Conservation (phyloP, 495 filamentous ascomycete genomes). For the Filosporella fistucella region DNA sequence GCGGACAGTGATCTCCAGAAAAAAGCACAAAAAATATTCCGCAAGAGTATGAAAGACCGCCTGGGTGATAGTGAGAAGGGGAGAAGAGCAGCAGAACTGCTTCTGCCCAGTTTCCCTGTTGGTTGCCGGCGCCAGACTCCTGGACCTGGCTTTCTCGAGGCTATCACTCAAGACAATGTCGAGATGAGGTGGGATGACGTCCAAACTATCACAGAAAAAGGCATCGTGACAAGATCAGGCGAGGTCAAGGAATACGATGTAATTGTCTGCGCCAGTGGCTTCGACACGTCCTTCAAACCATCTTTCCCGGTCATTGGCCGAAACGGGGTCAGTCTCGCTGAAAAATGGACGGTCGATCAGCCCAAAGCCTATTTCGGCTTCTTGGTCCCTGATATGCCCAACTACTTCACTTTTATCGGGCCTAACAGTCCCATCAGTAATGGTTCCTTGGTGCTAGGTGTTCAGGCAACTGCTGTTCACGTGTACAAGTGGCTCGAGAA, state of each 20-base stretch:
- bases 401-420: constrained; percentile 41
- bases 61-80: background rate
- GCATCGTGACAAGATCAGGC: background rate
- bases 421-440: background rate
- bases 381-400: constrained; percentile 57
- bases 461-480: background rate
- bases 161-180: constrained; percentile 57
- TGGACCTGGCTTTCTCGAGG: constrained; percentile 65
- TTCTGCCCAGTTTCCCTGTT: constrained; percentile 48
- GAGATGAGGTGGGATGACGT: constrained; percentile 45
- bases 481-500: background rate
- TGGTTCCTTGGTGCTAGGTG: background rate
- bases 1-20: background rate
- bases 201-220: background rate
- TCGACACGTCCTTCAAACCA: constrained; percentile 50
- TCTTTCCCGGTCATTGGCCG: constrained; percentile 51
- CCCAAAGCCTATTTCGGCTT: constrained; percentile 60
- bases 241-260: background rate
- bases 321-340: constrained; percentile 36
- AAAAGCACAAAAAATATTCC: background rate
- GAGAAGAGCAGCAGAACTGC: background rate
- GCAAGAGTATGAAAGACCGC: background rate
- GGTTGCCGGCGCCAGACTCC: constrained; percentile 66
- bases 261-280: constrained; percentile 64
- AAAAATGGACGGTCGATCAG: constrained; percentile 44